A percentile compares a stretch with the other conserved stretches of the same genome.
These are phyloP conservation scores for Lactifluus subvellereus DNA, from an alignment of 768 basidiomycete genomes.

Conservation along the genomic window DNA sequence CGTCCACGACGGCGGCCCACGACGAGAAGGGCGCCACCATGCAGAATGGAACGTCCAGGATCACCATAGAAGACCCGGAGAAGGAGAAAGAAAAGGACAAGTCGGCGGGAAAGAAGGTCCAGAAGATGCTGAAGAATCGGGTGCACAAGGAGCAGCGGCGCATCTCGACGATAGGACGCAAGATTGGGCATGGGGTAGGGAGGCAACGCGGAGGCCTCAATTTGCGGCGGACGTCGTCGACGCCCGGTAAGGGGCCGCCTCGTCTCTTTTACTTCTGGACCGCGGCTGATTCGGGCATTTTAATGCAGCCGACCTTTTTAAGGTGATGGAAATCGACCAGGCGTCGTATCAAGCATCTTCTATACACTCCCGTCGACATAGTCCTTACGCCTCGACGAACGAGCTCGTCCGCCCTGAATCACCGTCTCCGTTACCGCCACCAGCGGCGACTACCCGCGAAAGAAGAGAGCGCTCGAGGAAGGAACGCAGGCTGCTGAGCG, in stretches of 20 bases:
- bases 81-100: constrained; percentile 39
- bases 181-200: constrained; percentile 65
- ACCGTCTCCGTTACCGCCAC: constrained; percentile 40
- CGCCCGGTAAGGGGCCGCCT: constrained; percentile 49
- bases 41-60: constrained; percentile 2
- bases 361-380: constrained; percentile 71
- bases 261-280: not conserved
- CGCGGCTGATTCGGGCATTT: not conserved
- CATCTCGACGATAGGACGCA: constrained; percentile 71
- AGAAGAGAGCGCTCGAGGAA: constrained; percentile 39
- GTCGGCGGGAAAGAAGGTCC: constrained; percentile 65
- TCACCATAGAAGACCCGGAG: constrained; percentile 23
- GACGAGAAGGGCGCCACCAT: not conserved
- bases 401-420: constrained; percentile 30
- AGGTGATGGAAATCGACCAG: constrained; percentile 31
- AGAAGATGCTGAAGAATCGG: constrained; percentile 65
- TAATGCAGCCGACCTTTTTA: constrained; percentile 12
- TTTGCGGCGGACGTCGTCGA: constrained; percentile 57
- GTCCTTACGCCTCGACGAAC: constrained; percentile 32
- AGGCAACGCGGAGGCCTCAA: constrained; percentile 39
- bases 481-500: constrained; percentile 66
- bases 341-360: constrained; percentile 67
- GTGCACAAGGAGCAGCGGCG: constrained; percentile 69
- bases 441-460: constrained; percentile 24
- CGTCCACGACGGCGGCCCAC: not conserved